Base-by-base conservation (phyloP, 2,329 filamentous ascomycete genomes). In the Aspergillus pseudonomiae region DNA sequence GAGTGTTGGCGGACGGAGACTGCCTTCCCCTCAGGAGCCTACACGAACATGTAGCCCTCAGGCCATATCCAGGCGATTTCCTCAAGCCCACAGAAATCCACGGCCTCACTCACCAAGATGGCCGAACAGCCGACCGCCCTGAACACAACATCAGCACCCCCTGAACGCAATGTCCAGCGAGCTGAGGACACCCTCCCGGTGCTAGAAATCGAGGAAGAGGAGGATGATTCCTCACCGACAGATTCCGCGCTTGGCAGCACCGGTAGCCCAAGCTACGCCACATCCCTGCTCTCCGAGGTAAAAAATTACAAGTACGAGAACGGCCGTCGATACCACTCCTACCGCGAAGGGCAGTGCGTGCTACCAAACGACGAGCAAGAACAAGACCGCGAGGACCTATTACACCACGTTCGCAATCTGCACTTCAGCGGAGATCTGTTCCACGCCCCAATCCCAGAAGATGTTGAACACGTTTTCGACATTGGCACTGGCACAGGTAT, bases 271-370 rank as follows among this genome's bases (percentile, higher is more conserved):
- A 52, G 48, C 28, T 52, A 52, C 28, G 48, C 48, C 19, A 52
- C 48, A 2, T 52, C 48, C 28, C 48, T 52, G 3, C 28, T 52
- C 14, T 52, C 48, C 9, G 48, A 52, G 32, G 28, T 30, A 9
- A 52, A 1, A 6, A 34, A 52, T 4, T 52, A 52, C 48, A 52
- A 52, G 28, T 52, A 52, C 19, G 48, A 52, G 48, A 52, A 52
- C 19, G 48, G 48, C 48, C 48, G 48, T 21, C 48, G 48, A n/a
- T 52, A 52, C 19, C 48, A 52, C 48, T 52, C 48, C 19, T 52
- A 52, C 4, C 48, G 48, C 4, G 48, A 21, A 32, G 48, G 48
- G 16, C 48, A 52, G 19, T 52, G 48, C 12, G 48, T 52, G 16
- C 28, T 52, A 3, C 48, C 48, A 5, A 52, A 52, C 9, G 48